Evolutionary conservation across 2,329 filamentous ascomycete species (phyloP), one percentile per base, ranked within the genome.

Genomic region (Phyllosticta capitalensis): DNA sequence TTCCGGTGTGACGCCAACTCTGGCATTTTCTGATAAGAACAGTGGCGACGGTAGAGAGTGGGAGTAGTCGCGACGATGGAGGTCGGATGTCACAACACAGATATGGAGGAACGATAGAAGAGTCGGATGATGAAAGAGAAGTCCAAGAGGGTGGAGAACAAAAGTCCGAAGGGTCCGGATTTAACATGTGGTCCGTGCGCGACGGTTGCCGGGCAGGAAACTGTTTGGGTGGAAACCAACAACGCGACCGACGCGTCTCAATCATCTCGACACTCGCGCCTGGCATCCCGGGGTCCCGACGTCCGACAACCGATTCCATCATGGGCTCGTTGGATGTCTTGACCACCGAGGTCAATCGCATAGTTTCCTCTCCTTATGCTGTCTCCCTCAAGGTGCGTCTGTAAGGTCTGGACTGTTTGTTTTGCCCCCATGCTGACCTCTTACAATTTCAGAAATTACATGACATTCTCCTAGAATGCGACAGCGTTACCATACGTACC

Each of bases 191-290:
- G 38, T 45, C 38, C 38, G 38, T 45, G 38, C 38, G 5, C 7
- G 1, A 14, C 14, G 38, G 38, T 45, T 45, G 38, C 38, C 17
- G n/a, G 38, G n/a, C n/a, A n/a, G 38, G 33, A 45, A 45, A 45
- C 38, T 45, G n/a, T 6, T 5, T n/a, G 17, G 38, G 17, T n/a
- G 14, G 38, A 14, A n/a, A n/a, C 38, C 17, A 45, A 45, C 38
- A 45, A 45, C 38, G 38, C 38, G 38, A 45, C 38, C 63, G 89
- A 92, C 51, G 90, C 79, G 70, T 95, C 91, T 77, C 81, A 7
- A 26, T 1, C 52, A 67, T 65, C 56, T 53, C 24, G 45, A 51
- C 12, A 38, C 33, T 38, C 33, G 33, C 33, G 33, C 10, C 33
- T 45, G 14, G 5, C 3, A 45, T 7, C 38, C 38, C 14, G 38